Evolutionary conservation across 2,329 filamentous ascomycete species (phyloP), one percentile per base, ranked within the genome.

Genomic region (Alternaria sp.): DNA sequence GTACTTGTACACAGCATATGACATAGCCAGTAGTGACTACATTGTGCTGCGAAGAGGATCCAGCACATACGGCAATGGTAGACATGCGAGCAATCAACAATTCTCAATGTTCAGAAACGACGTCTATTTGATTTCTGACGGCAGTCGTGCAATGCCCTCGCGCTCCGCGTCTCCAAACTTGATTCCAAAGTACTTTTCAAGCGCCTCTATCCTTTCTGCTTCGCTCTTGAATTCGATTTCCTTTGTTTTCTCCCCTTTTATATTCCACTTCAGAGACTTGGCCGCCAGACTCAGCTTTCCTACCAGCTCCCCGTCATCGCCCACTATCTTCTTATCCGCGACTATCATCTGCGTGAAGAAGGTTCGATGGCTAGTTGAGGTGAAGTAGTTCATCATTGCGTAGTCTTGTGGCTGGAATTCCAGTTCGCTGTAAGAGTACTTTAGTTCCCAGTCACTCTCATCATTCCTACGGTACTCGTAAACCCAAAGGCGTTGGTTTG

Each of bases 381-480:
- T 77, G 53, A 58, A 75, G 50, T 74, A 72, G 48, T 75, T 77
- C 69, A 76, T 73, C 29, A 73, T 28, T 9, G 42, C 56, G 51
- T 74, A 78, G 50, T 78, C 76, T 17, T 56, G 61, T 0, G 69
- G 71, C 14, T 72, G 59, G 54, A 77, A 78, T 46, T 78, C 76
- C 3, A 78, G 60, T 63, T 78, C 76, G 13, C 83, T 82, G 72
- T 92, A 93, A 60, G 83, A 85, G 72, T 91, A 91, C 46, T 82
- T 84, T 1, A 84, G 79, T 23, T 82, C 79, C 86, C 88, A 93
- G 2, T 80, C 78, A 45, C 75, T 78, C 0, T 82, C 76, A 0
- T 74, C 69, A 17, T 73, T 64, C 4, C 62, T 67, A 3, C 69
- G 69, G 57, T 72, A 70, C 64, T 81, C 77, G 51, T 78, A 81